Percentiles rank a stretch among this genome's conserved stretches.
These are phyloP conservation scores for Colletotrichum simmondsii DNA, from an alignment of 2,329 filamentous ascomycete species.

Conservation along the genomic window DNA sequence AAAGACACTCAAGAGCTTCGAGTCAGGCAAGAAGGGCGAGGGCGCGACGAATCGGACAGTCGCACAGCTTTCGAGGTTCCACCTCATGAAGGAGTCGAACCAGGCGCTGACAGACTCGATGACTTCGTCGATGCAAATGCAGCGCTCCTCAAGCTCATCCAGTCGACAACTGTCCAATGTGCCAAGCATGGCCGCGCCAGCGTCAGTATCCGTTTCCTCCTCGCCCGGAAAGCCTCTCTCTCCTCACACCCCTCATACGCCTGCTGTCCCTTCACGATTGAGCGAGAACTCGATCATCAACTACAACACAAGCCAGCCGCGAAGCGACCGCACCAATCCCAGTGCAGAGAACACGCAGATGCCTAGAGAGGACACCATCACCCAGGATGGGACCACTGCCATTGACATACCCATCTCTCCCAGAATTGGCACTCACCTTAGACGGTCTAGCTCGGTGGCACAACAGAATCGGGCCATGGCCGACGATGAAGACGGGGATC, in stretches of 20 bases:
- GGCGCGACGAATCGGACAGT: conserved; percentile 79
- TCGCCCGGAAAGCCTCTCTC: conserved; percentile 92
- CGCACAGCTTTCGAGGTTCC: conserved; percentile 85
- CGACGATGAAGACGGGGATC: conserved; percentile 71
- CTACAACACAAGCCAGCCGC: conserved; percentile 55
- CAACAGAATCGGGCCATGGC: conserved; percentile 67
- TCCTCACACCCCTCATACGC: conserved; percentile 91
- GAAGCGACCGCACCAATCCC: conserved; percentile 39
- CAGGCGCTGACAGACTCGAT: conserved; percentile 92
- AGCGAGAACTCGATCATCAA: conserved; percentile 90
- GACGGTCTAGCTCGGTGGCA: conserved; percentile 77
- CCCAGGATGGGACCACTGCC: conserved; percentile 68
- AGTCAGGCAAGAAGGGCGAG: conserved; percentile 73
- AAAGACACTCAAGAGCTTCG: conserved; percentile 86
- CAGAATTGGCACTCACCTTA: conserved; percentile 63
- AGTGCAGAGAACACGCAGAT: conserved; percentile 40
- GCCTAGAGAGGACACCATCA: conserved; percentile 51
- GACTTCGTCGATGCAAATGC: conserved; percentile 87
- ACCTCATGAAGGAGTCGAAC: conserved; percentile 89
- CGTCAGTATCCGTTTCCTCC: conserved; percentile 84
- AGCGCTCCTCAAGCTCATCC: conserved; percentile 82
- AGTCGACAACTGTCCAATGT: conserved; percentile 70
- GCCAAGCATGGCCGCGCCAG: conserved; percentile 75
- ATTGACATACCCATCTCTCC: conserved; percentile 82
- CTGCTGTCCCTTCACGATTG: conserved; percentile 91